Evolutionary conservation across 345 rosid genomes (phyloP), one percentile per base, ranked within the genome.

Genomic region (Salix koriyanagi): DNA sequence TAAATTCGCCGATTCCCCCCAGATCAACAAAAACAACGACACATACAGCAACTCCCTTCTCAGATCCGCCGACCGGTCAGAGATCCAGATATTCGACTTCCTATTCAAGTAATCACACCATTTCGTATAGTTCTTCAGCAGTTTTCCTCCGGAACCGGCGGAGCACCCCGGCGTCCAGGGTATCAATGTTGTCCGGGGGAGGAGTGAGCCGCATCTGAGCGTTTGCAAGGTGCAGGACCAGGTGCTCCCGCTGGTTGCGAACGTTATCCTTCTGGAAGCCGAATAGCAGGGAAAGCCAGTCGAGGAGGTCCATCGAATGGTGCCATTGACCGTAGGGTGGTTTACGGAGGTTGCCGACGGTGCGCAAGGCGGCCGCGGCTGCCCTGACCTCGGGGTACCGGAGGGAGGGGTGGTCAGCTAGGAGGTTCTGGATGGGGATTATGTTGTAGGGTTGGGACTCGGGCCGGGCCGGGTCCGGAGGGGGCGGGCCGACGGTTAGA

Each of bases 121-220:
- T 71, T 78, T 84, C 13, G 93, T 82, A 83, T 95, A 95, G 81
- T 91, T 95, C 79, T 75, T 84, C 8, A 95, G 88, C 62, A 95
- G 85, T 71, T 93, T 93, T 91, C 50, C 84, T 82, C 0, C 99
- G 85, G 82, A 93, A 95, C 14, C 90, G 78, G 30, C 97, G 89
- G 28, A 95, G 88, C 34, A 95, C 97, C 14, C 73, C 5, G 50
- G 88, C 73, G 46, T 95, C 97, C 32, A 95, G 99, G 42, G 92
- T 76, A 61, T 95, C 97, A 75, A 93, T 90, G 75, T 91, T 89
- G 54, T 93, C 97, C 28, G 97, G 97, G 21, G 96, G 99, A 5
- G 97, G 97, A 11, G 94, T 69, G 44, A 93, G 94, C 19, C 99
- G 97, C 99, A 95, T 93, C 90, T 93, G 99, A 25, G 97, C 94